These are phyloP conservation scores for Aspergillus pseudotamarii DNA, from an alignment of 2,329 filamentous ascomycete genomes.

Conservation along the genomic window DNA sequence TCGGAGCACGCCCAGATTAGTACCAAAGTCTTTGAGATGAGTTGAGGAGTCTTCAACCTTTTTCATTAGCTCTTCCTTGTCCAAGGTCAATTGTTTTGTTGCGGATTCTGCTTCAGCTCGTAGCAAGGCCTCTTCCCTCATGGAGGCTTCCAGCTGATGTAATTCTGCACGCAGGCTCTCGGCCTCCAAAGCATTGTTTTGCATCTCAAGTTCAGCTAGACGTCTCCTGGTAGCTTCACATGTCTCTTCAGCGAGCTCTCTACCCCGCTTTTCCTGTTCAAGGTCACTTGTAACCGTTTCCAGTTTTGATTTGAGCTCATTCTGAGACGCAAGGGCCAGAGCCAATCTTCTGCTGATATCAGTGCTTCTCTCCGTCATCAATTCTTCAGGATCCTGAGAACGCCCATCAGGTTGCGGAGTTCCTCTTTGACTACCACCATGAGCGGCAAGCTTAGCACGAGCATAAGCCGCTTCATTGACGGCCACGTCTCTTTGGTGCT, in stretches of 20 bases:
- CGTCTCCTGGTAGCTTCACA: slow-evolving; percentile 79
- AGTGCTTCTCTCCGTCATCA: slow-evolving; percentile 63
- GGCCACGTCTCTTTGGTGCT: slow-evolving; percentile 92
- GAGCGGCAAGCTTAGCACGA: slow-evolving; percentile 86
- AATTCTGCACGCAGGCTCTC: slow-evolving; percentile 85
- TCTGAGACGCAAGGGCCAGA: slow-evolving; percentile 74
- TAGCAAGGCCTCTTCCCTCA: slow-evolving; percentile 78
- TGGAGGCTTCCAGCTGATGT: slow-evolving; percentile 74
- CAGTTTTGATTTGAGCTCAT: slow-evolving; percentile 76
- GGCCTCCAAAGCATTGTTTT: slow-evolving; percentile 80
- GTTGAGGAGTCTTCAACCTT: slow-evolving; percentile 69
- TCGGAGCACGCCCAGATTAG: slow-evolving; percentile 73
- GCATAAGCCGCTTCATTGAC: slow-evolving; percentile 93
- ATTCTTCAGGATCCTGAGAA: slow-evolving; percentile 60
- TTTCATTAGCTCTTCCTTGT: slow-evolving; percentile 75
- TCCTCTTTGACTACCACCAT: slow-evolving; percentile 68
- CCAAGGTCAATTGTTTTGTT: slow-evolving; percentile 75
- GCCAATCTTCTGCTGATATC: slow-evolving; percentile 84
- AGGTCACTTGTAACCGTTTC: slow-evolving; percentile 71
- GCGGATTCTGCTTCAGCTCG: slow-evolving; percentile 75
- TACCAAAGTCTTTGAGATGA: slow-evolving; percentile 69
- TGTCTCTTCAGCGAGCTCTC: slow-evolving; percentile 86
- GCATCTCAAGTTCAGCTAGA: slow-evolving; percentile 79
- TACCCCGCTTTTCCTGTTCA: slow-evolving; percentile 76
- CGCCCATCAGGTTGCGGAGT: slow-evolving; percentile 54